Evolutionary conservation across 2,329 filamentous ascomycete species (phyloP).

Genomic region (Chaetomium strumarium): DNA sequence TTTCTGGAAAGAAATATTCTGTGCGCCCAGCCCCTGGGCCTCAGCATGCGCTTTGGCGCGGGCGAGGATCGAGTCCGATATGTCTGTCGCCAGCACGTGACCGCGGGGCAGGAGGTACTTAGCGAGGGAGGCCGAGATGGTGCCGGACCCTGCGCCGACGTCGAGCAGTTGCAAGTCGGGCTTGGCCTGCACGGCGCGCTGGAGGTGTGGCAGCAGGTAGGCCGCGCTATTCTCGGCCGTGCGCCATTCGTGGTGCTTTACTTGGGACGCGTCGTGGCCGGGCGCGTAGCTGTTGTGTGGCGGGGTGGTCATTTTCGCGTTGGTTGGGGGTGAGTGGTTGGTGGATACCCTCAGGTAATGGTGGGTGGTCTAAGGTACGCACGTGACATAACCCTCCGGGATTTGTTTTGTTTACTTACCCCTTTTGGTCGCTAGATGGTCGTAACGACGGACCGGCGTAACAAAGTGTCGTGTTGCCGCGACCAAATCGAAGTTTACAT

Average conservation of each 20-base stretch:
- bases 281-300: slow-evolving; percentile 3
- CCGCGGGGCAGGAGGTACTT: slow-evolving; percentile 32
- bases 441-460: no score
- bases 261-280: slow-evolving; percentile 13
- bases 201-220: slow-evolving; percentile 36
- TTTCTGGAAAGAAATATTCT: slow-evolving; percentile 28
- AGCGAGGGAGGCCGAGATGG: slow-evolving; percentile 38
- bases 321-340: neutral
- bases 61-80: slow-evolving; percentile 27
- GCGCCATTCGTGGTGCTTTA: slow-evolving; percentile 29
- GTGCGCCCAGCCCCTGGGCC: slow-evolving; percentile 6
- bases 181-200: slow-evolving; percentile 22
- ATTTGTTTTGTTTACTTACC: no score
- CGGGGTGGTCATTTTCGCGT: neutral
- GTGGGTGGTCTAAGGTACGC: no score
- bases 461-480: no score
- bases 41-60: slow-evolving; percentile 23
- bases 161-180: slow-evolving; percentile 32
- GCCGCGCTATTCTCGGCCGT: slow-evolving; percentile 37
- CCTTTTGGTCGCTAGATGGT: no score
- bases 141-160: slow-evolving; percentile 41
- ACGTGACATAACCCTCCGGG: no score
- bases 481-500: no score
- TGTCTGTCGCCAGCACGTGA: slow-evolving; percentile 28
- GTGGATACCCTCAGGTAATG: no score